These are phyloP conservation scores for Erythrophleum ivorense DNA, from an alignment of 331 rosid genomes.

Conservation along the genomic window DNA sequence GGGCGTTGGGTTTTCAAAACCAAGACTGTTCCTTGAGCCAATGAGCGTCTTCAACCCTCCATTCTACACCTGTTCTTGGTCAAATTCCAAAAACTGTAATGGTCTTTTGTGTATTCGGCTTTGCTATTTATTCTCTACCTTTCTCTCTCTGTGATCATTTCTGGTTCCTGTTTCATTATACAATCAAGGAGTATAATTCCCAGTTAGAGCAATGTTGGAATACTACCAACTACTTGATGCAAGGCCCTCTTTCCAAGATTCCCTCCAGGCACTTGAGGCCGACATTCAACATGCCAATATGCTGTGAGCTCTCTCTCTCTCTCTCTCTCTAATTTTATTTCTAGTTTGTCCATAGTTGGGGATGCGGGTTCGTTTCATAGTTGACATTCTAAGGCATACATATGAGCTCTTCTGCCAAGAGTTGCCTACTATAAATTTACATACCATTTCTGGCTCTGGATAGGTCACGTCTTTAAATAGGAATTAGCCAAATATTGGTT, in stretches of 20 bases:
- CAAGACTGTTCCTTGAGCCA: constrained; percentile 12
- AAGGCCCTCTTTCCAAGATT: constrained; percentile 61
- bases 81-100: constrained; percentile 32
- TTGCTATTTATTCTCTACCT: constrained; percentile 34
- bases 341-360: constrained; percentile 1
- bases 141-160: constrained; percentile 27
- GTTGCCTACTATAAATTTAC: neutral
- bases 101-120: neutral
- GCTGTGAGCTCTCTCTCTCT: constrained; percentile 65
- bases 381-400: neutral
- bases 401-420: neutral
- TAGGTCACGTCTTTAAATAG: neutral
- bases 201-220: constrained; percentile 47
- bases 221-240: constrained; percentile 60
- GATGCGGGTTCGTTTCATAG: neutral
- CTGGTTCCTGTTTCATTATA: neutral
- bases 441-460: constrained; percentile 1
- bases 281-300: constrained; percentile 80
- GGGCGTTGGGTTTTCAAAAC: constrained; percentile 18
- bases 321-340: neutral
- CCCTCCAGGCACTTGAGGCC: constrained; percentile 69
- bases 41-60: constrained; percentile 41
- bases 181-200: constrained; percentile 15
- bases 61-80: constrained; percentile 30
- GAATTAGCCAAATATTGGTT: neutral